Percentiles rank a stretch among this genome's conserved stretches.
phyloP scores from a whole-genome alignment of 345 rosid species.

The Noccaea bulbosa region DNA sequence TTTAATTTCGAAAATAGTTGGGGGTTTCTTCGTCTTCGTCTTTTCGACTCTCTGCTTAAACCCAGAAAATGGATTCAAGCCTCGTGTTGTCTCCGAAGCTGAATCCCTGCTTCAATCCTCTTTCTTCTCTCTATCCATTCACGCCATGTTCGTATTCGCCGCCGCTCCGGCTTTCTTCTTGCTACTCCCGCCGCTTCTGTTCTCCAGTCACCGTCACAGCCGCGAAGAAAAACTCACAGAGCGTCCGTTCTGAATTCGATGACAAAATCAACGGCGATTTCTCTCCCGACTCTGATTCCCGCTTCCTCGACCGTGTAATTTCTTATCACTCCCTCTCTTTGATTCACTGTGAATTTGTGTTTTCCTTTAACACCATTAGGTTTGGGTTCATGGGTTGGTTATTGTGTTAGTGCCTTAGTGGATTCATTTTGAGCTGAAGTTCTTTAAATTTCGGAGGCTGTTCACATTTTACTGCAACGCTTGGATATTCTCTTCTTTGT shows the following conservation, averaged over 20 bases:
- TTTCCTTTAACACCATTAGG: slow-evolving; percentile 2
- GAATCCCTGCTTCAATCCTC: slow-evolving; percentile 31
- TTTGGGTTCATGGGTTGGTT: not conserved
- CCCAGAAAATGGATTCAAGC: slow-evolving; percentile 43
- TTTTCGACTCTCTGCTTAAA: slow-evolving; percentile 31
- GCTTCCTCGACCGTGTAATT: slow-evolving; percentile 77
- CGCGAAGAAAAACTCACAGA: slow-evolving; percentile 42
- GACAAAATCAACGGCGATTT: slow-evolving; percentile 60
- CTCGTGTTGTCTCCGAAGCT: slow-evolving; percentile 38
- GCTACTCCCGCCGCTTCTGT: slow-evolving; percentile 39
- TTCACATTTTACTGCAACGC: not conserved
- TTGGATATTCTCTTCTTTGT: not conserved
- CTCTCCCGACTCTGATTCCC: slow-evolving; percentile 64
- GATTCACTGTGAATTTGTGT: not conserved
- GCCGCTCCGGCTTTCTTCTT: slow-evolving; percentile 36
- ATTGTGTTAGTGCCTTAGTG: too few species aligned
- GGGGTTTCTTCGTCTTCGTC: not conserved
- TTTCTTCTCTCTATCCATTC: slow-evolving; percentile 31
- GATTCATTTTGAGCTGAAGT: not conserved
- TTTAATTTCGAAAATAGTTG: not conserved
- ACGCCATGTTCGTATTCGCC: slow-evolving; percentile 35
- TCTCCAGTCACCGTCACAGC: slow-evolving; percentile 41
- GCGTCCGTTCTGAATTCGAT: slow-evolving; percentile 58
- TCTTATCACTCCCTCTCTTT: not conserved
- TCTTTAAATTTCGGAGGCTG: not conserved